Percentiles rank a stretch among this genome's conserved stretches.
These are phyloP conservation scores for Lactarius akahatsu DNA, from an alignment of 768 basidiomycete species.

Conservation along the genomic window DNA sequence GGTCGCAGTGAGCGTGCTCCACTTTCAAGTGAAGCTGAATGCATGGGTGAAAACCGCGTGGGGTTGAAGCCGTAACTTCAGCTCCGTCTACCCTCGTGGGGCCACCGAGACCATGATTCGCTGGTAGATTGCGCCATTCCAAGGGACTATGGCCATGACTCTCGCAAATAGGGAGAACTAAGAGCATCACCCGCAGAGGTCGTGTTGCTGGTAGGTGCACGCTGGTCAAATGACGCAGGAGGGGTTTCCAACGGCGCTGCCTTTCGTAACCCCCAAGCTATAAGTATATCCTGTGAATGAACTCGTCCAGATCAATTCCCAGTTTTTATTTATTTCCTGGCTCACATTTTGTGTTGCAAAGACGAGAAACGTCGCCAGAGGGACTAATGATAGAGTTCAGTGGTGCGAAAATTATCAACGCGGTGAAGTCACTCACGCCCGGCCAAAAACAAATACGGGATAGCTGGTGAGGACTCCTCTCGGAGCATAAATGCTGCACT, in stretches of 20 bases:
- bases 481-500: not conserved
- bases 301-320: not conserved
- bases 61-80: not conserved
- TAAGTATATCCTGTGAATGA: slow-evolving; percentile 40
- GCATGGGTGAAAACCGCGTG: not conserved
- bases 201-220: too few relatives aligned
- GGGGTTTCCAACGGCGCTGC: not conserved
- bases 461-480: slow-evolving; percentile 17
- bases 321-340: not conserved
- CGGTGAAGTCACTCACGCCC: slow-evolving; percentile 40
- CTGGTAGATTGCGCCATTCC: not conserved
- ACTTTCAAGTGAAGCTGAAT: not conserved
- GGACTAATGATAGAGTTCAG: slow-evolving; percentile 40
- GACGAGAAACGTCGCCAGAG: slow-evolving; percentile 46
- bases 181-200: not conserved
- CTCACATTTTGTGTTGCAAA: slow-evolving; percentile 52
- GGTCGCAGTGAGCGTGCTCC: not conserved
- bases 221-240: not conserved
- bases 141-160: not conserved
- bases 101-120: not conserved
- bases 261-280: slow-evolving; percentile 30
- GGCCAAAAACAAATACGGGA: slow-evolving; percentile 52
- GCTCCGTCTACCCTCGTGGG: not conserved
- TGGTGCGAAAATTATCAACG: slow-evolving; percentile 9
- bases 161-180: not conserved